Percentiles rank a stretch among this genome's conserved stretches.
Evolutionary conservation across 2,329 filamentous ascomycete genomes (phyloP).

Genomic region (Talaromyces albobiverticillius): DNA sequence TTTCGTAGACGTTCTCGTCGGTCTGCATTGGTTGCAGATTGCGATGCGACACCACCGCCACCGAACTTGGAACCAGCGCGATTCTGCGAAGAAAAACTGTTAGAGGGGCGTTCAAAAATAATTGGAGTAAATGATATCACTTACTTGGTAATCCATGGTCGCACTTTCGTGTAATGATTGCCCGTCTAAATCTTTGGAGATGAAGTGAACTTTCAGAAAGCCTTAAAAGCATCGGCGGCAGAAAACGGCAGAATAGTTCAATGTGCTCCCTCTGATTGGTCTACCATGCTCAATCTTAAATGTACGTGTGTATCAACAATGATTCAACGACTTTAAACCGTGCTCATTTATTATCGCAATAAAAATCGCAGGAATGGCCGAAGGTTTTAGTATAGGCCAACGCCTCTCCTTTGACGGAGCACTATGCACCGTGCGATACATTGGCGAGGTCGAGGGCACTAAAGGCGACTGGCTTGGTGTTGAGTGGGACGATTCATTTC

Average conservation of each 20-base stretch:
- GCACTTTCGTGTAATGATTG: neutral
- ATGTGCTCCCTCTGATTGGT: conserved; percentile 10
- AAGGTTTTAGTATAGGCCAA: conserved; percentile 58
- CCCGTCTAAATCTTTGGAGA: neutral
- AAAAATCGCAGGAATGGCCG: conserved; percentile 24
- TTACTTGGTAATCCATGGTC: conserved; percentile 53
- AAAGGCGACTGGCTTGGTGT: conserved; percentile 84
- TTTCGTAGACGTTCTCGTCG: conserved; percentile 95
- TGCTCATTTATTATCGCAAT: neutral
- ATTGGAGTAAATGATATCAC: neutral
- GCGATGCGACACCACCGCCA: conserved; percentile 91
- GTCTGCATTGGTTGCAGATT: conserved; percentile 92
- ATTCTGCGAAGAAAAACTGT: conserved; percentile 59
- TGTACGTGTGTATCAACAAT: conserved; percentile 1
- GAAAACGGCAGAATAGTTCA: conserved; percentile 11
- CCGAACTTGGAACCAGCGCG: conserved; percentile 97
- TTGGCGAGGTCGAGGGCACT: conserved; percentile 73
- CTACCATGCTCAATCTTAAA: neutral
- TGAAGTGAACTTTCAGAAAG: neutral
- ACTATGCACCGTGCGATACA: conserved; percentile 80
- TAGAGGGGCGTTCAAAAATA: neutral
- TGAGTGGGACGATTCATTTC: conserved; percentile 86
- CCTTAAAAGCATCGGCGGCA: conserved; percentile 8
- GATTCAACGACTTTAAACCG: neutral
- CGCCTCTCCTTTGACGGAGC: conserved; percentile 75